A percentile compares a stretch with the other conserved stretches of the same genome.
Evolutionary conservation across 441 rosid genomes (phyloP).

Genomic region (Codiaeum variegatum): DNA sequence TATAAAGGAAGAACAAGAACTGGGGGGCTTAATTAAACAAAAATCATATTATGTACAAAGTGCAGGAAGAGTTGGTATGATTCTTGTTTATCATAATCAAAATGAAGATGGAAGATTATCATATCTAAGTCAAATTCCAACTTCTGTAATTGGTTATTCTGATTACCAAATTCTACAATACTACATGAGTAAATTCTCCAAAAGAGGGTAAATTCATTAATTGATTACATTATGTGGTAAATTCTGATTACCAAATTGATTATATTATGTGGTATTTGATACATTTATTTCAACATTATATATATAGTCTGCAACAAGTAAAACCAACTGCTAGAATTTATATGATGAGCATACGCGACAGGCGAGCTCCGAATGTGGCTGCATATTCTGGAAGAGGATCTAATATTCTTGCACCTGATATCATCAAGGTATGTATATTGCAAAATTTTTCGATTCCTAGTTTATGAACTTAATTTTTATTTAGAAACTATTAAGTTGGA

Average conservation of each 20-base stretch:
- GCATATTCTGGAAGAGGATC: constrained; percentile 18
- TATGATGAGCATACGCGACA: not conserved
- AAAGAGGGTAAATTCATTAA: not conserved
- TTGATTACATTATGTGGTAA: too few relatives aligned
- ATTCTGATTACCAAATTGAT: too few relatives aligned
- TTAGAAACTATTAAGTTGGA: not conserved
- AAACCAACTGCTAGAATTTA: not conserved
- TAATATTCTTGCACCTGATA: constrained; percentile 1
- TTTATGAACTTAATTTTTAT: too few relatives aligned
- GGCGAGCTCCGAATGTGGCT: constrained; percentile 13
- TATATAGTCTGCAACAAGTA: not conserved
- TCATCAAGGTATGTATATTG: constrained; percentile 18
- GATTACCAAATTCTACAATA: not conserved
- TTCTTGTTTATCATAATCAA: not conserved
- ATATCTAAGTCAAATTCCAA: not conserved
- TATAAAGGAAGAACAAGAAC: not conserved
- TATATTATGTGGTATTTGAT: not conserved
- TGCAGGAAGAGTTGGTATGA: not conserved
- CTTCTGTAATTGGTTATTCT: not conserved
- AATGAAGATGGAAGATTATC: not conserved
- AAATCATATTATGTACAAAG: not conserved
- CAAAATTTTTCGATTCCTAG: too few relatives aligned
- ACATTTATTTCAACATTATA: not conserved
- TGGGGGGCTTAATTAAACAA: not conserved
- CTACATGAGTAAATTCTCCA: not conserved